Evolutionary conservation across 257 asterid genomes (phyloP).

Genomic region (Solanum sparsipilum): DNA sequence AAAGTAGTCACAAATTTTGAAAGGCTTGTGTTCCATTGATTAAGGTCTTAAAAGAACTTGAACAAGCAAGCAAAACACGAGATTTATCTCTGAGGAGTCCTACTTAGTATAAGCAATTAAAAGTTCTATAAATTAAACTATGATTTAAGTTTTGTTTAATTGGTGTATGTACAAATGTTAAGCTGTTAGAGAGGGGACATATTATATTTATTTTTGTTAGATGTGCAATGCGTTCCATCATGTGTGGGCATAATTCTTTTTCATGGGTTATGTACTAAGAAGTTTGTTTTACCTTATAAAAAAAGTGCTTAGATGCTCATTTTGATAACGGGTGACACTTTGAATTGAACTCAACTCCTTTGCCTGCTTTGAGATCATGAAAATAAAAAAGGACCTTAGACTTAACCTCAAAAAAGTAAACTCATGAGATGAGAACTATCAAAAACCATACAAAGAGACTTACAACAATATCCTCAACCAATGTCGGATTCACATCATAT

Average conservation of each 20-base stretch:
- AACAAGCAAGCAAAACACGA: not conserved
- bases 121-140: not conserved
- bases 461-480: not conserved
- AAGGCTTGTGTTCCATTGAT: not conserved
- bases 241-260: not conserved
- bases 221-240: not conserved
- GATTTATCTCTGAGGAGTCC: not conserved
- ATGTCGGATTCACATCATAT: not conserved
- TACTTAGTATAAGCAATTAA: not conserved
- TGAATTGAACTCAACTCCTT: not conserved
- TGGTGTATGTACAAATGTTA: not conserved
- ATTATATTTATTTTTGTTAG: not conserved
- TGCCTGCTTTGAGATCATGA: not conserved
- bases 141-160: not conserved
- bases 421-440: not conserved
- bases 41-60: not conserved
- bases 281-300: not conserved
- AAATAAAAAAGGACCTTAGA: not conserved
- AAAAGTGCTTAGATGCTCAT: not conserved
- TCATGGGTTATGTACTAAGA: not conserved
- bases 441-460: not conserved
- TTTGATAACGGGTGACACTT: not conserved
- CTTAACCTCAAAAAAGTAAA: not conserved
- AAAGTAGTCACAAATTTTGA: not conserved
- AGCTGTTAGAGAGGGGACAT: not conserved